phyloP scores from a whole-genome alignment of 2,329 filamentous ascomycete genomes.

The Cordyceps sp. region DNA sequence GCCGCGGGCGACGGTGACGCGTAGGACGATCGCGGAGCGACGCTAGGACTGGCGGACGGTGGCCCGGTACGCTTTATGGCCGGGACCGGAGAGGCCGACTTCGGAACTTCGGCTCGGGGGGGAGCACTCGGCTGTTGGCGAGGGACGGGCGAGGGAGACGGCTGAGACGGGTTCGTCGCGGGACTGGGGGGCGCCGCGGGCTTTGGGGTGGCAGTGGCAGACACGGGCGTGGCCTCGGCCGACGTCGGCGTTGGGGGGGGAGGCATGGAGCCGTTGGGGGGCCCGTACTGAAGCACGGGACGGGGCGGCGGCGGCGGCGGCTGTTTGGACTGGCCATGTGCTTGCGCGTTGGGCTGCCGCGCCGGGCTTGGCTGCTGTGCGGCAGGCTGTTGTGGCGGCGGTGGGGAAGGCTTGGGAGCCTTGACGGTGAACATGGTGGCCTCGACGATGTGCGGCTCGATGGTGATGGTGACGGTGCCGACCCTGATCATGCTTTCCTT shows the following conservation, averaged over 20 bases:
- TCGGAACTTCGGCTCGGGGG: not conserved
- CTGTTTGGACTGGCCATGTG: slow-evolving; percentile 5
- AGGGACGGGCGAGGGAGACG: slow-evolving; percentile 1
- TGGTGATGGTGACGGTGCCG: slow-evolving; percentile 55
- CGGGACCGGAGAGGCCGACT: slow-evolving; percentile 1
- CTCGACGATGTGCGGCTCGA: slow-evolving; percentile 68
- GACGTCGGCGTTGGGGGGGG: slow-evolving; percentile 22
- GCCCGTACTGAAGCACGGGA: slow-evolving; percentile 49
- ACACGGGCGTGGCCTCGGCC: slow-evolving; percentile 5
- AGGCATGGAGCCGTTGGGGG: slow-evolving; percentile 45
- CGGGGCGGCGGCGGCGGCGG: slow-evolving; percentile 15
- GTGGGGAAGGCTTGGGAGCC: slow-evolving; percentile 35
- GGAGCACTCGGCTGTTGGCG: slow-evolving; percentile 4
- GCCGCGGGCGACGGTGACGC: slow-evolving; percentile 4
- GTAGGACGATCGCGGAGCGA: slow-evolving; percentile 1
- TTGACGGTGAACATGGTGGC: slow-evolving; percentile 59
- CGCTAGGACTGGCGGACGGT: slow-evolving; percentile 1
- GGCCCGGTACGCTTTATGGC: slow-evolving; percentile 1
- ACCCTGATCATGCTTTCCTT: slow-evolving; percentile 59
- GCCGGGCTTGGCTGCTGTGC: slow-evolving; percentile 1
- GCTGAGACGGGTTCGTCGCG: slow-evolving; percentile 4
- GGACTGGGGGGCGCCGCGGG: slow-evolving; percentile 4
- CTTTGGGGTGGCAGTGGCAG: slow-evolving; percentile 6
- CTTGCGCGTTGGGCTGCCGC: slow-evolving; percentile 7
- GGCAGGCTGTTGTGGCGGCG: slow-evolving; percentile 6